phyloP scores from a whole-genome alignment of 176 grass and related monocot species.

The Eremochloa ophiuroides region DNA sequence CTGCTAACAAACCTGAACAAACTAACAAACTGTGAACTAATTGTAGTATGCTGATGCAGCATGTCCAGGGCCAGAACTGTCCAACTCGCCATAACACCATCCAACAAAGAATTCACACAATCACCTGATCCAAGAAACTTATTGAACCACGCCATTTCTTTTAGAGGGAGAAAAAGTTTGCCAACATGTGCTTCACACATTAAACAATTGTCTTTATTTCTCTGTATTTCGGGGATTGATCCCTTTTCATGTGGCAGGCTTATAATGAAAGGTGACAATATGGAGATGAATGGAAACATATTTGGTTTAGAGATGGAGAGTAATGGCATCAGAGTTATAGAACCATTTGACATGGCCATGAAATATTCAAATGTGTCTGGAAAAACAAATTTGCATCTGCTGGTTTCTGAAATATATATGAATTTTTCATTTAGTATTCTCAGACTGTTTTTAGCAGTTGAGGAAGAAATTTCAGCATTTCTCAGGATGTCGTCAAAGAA shows the following conservation, averaged over 20 bases:
- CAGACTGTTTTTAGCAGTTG: slow-evolving; percentile 80
- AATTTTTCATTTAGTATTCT: slow-evolving; percentile 99
- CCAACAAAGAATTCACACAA: slow-evolving; percentile 3
- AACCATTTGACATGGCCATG: slow-evolving; percentile 82
- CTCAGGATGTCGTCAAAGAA: slow-evolving; percentile 80
- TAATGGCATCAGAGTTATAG: slow-evolving; percentile 92
- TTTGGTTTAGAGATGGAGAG: slow-evolving; percentile 92
- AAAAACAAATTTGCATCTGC: slow-evolving; percentile 76
- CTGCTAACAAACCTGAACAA: not conserved
- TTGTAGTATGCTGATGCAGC: not conserved
- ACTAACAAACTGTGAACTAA: not conserved
- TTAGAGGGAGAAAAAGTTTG: not conserved
- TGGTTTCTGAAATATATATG: slow-evolving; percentile 91
- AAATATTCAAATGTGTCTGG: slow-evolving; percentile 80
- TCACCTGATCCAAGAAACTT: not conserved
- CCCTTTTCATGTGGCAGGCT: slow-evolving; percentile 48
- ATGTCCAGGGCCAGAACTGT: not conserved
- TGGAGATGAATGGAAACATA: slow-evolving; percentile 76
- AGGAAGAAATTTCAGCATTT: slow-evolving; percentile 98
- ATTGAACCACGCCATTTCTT: slow-evolving; percentile 11
- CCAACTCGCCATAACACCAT: not conserved
- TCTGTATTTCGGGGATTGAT: not conserved
- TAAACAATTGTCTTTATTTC: not conserved
- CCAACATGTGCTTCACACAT: slow-evolving; percentile 2
- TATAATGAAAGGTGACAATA: slow-evolving; percentile 78